Percentiles rank a stretch among this genome's conserved stretches.
Evolutionary conservation across 2,329 filamentous ascomycete genomes (phyloP).

Genomic region (Aureobasidium sp.): DNA sequence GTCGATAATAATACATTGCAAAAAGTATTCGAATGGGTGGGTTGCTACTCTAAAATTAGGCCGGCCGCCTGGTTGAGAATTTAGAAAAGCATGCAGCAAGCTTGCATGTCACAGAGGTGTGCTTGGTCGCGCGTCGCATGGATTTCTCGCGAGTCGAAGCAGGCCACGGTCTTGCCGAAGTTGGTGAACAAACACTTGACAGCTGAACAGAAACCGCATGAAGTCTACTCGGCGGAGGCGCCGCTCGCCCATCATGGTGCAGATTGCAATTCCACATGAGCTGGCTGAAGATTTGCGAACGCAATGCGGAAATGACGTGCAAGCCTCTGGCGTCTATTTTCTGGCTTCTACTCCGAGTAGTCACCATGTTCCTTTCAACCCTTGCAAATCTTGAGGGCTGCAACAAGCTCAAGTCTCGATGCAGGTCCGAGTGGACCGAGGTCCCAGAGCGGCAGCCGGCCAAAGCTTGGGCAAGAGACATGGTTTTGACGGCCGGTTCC

Average conservation of each 20-base stretch:
- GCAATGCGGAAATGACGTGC: conserved; percentile 12
- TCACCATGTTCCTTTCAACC: background rate
- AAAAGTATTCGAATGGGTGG: background rate
- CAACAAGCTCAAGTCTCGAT: conserved; percentile 13
- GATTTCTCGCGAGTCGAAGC: background rate
- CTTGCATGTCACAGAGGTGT: background rate
- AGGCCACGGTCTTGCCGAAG: conserved; percentile 3
- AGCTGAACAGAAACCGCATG: conserved; percentile 12
- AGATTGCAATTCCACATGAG: conserved; percentile 6
- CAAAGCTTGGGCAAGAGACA: background rate
- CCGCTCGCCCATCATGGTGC: background rate
- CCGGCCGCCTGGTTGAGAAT: background rate
- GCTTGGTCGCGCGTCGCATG: background rate
- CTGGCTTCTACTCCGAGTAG: background rate
- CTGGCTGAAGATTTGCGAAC: conserved; percentile 5
- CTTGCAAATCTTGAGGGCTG: background rate
- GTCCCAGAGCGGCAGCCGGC: background rate
- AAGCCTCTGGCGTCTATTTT: conserved; percentile 6
- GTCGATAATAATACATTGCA: conserved; percentile 7
- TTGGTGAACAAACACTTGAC: background rate
- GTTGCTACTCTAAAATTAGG: conserved; percentile 2
- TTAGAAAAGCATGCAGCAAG: background rate
- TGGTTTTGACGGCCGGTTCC: conserved; percentile 8
- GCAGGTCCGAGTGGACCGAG: conserved; percentile 10
- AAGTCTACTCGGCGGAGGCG: background rate